Base-by-base conservation (phyloP, 1,284 basidiomycete species). In the Neolentinus lepideus region DNA sequence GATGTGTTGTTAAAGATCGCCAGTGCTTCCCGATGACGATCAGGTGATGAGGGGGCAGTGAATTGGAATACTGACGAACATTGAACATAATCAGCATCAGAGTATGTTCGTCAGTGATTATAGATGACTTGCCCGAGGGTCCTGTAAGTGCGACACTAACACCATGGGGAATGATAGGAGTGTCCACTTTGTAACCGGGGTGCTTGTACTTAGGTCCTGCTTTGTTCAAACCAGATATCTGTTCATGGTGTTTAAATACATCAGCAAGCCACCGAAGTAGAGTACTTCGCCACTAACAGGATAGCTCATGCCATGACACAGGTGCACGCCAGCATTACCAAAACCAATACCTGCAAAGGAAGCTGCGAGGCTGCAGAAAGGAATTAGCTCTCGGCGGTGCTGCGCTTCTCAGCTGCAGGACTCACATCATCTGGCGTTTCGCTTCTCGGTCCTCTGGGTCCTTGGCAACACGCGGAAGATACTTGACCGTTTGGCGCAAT, bases 151-250 rank as follows among this genome's bases (percentile, higher is more conserved):
- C 92, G 54, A 97, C 94, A 58, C 79, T 90, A 64, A 94, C 75
- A 56, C 93, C 93, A 67, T 98, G 92, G 12, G 95, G 95, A 56
- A 98, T 93, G 60, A 98, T 94, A 8, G 94, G 94, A 56, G 86
- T 79, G 61, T 89, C 83, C 16, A 86, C 84, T 43, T 78, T 74
- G 71, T 94, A 94, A 55, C 90, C 92, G 48, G 92, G 81, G 69
- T 97, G 93, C 67, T 89, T 83, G 69, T 88, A 94, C 68, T 90
- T 90, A 2, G 92, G 89, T 0, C 93, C 89, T 61, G 86, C 87
- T 75, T 98, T 98, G 77, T 98, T 98, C 65, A 98, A 73, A 1
- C 95, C 94, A 19, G 93, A 95, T 60, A 97, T 94, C 90, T 92
- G 59, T n/a, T 21, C 33, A 25, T 36, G 25, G n/a, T 36, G 21